Percentiles rank a stretch among this genome's conserved stretches.
Evolutionary conservation across 2,329 filamentous ascomycete species (phyloP).

Genomic region (Diaporthe aspalathi): DNA sequence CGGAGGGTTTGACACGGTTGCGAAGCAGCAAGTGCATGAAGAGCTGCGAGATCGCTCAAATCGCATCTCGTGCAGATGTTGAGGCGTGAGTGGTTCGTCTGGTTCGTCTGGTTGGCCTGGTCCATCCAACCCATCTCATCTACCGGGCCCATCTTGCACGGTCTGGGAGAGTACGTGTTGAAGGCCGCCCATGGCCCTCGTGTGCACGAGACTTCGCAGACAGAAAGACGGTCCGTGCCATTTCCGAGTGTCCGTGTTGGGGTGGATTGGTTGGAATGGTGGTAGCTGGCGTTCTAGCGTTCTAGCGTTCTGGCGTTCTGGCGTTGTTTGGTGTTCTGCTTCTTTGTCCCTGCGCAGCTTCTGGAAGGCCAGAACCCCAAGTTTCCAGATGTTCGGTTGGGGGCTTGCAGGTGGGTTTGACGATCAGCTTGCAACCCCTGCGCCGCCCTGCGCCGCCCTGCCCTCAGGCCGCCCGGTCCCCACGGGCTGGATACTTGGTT

Average conservation of each 20-base stretch:
- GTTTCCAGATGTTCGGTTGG: conserved; percentile 22
- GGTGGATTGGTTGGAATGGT: neutral
- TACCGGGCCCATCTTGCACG: neutral
- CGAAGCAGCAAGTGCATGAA: conserved; percentile 28
- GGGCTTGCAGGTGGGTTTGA: conserved; percentile 17
- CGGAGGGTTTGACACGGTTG: conserved; percentile 22
- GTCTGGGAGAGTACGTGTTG: neutral
- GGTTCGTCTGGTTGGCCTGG: conserved; percentile 10
- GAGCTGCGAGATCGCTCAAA: conserved; percentile 23
- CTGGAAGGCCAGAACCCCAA: conserved; percentile 13
- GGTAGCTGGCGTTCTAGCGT: conserved; percentile 11
- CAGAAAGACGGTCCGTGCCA: neutral
- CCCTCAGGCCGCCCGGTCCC: conserved; percentile 9
- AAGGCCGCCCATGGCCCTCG: neutral
- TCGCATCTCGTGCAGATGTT: conserved; percentile 11
- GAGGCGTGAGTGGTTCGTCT: conserved; percentile 9
- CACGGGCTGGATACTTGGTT: conserved; percentile 8
- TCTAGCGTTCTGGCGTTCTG: no score
- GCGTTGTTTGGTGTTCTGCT: conserved; percentile 8
- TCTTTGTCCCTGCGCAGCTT: conserved; percentile 18
- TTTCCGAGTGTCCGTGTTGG: neutral
- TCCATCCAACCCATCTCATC: neutral
- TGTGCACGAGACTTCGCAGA: neutral
- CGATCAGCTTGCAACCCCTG: conserved; percentile 28
- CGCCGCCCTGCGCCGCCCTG: neutral